Conservation (phyloP, 1,139 yeast genomes). For the Kodamaea anthophila region DNA sequence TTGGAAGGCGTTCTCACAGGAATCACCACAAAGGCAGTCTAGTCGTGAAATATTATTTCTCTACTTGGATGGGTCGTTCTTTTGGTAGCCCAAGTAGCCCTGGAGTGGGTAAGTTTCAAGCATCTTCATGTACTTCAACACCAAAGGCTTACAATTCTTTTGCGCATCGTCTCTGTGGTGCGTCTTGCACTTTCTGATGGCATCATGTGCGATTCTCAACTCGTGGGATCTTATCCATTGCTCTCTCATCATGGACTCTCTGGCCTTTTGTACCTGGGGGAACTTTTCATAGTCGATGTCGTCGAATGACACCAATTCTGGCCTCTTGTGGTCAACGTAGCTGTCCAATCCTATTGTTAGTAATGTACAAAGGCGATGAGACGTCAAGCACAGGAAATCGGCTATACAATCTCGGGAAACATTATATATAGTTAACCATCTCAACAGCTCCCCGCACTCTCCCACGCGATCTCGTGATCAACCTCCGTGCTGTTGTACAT, state of each 20-base stretch:
- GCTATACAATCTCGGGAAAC: no score
- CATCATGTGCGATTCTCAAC: constrained; percentile 63
- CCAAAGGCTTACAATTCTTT: constrained; percentile 53
- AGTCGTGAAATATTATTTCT: constrained; percentile 1
- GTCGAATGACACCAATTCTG: constrained; percentile 77
- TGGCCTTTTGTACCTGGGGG: constrained; percentile 61
- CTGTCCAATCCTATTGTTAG: constrained; percentile 25
- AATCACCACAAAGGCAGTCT: no score
- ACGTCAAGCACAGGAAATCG: neutral
- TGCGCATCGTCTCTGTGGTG: constrained; percentile 76
- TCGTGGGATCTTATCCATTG: constrained; percentile 73
- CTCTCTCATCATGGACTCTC: constrained; percentile 71
- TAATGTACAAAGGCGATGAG: neutral
- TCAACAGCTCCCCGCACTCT: no score
- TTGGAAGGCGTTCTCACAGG: no score
- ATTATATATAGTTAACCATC: no score
- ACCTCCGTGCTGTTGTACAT: constrained; percentile 9
- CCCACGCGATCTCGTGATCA: neutral
- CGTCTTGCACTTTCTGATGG: constrained; percentile 68
- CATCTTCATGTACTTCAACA: constrained; percentile 74
- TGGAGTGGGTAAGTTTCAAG: constrained; percentile 60
- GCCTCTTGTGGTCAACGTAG: constrained; percentile 53
- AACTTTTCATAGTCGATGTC: constrained; percentile 71
- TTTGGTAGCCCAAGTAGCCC: constrained; percentile 78
- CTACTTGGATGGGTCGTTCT: constrained; percentile 76